A percentile compares a stretch with the other conserved stretches of the same genome.
Evolutionary conservation across 1,284 basidiomycete species (phyloP).

Genomic region (Tylopilus microsporus): DNA sequence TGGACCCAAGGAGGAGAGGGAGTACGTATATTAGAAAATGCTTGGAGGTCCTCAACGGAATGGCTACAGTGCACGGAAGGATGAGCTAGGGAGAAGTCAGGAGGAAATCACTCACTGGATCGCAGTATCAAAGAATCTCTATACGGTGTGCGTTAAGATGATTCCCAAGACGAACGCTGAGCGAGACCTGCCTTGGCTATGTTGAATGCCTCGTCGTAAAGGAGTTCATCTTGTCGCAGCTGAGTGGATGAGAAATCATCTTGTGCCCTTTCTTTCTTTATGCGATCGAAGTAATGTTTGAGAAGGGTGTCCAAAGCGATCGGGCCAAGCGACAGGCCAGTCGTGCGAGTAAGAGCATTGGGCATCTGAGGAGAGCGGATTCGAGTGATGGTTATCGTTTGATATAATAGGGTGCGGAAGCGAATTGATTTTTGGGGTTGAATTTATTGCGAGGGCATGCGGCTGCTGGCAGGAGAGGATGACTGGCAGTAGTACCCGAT

Average conservation of each 20-base stretch:
- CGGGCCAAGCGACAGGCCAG: constrained; percentile 65
- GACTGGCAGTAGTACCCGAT: too few relatives aligned
- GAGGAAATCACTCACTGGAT: constrained; percentile 38
- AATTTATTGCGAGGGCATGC: not conserved
- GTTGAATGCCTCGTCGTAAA: constrained; percentile 80
- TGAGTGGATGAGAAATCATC: constrained; percentile 32
- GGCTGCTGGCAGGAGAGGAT: not conserved
- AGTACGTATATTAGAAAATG: constrained; percentile 80
- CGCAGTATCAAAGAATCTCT: constrained; percentile 61
- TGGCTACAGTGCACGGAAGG: constrained; percentile 41
- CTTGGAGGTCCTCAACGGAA: constrained; percentile 81
- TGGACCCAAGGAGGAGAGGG: constrained; percentile 88
- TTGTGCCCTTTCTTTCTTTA: constrained; percentile 42
- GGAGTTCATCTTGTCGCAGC: constrained; percentile 68
- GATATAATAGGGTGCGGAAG: not conserved
- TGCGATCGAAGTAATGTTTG: constrained; percentile 74
- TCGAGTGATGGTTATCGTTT: not conserved
- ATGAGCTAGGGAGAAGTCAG: not conserved
- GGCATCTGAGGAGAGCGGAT: constrained; percentile 21
- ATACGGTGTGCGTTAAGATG: not conserved
- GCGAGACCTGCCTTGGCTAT: constrained; percentile 64
- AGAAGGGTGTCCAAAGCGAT: constrained; percentile 74
- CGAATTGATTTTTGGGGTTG: not conserved
- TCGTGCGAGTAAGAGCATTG: constrained; percentile 56
- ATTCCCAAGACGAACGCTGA: not conserved